phyloP scores from a whole-genome alignment of 2,329 filamentous ascomycete genomes.

The Myriosclerotinia duriaeana region DNA sequence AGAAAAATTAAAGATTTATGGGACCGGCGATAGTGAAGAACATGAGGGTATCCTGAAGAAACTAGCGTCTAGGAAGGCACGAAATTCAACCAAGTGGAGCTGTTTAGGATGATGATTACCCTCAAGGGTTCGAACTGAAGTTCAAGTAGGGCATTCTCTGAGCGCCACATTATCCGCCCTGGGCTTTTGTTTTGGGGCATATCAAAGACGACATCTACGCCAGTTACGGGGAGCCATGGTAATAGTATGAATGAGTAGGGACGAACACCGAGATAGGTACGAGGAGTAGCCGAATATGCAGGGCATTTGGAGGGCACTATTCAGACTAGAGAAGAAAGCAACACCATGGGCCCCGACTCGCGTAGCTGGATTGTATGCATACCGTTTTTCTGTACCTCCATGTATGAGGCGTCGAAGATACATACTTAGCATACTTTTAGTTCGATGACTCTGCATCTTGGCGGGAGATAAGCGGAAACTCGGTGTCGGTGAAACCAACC shows the following conservation, averaged over 20 bases:
- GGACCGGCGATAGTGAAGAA: background rate
- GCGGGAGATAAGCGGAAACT: conserved; percentile 11
- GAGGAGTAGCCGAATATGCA: conserved; percentile 2
- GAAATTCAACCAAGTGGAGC: conserved; percentile 8
- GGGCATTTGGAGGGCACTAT: background rate
- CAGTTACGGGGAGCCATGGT: background rate
- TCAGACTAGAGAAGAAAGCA: too few species aligned
- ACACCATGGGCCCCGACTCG: too few species aligned
- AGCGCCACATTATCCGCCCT: conserved; percentile 9
- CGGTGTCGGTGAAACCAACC: conserved; percentile 16
- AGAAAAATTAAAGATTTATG: conserved; percentile 7
- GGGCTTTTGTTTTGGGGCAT: background rate
- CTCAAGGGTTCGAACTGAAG: background rate
- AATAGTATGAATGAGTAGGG: too few species aligned
- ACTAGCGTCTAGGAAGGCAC: background rate
- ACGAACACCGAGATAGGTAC: conserved; percentile 8
- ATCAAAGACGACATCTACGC: too few species aligned
- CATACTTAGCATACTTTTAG: too few species aligned
- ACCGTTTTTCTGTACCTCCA: conserved; percentile 11
- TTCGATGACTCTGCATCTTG: conserved; percentile 1
- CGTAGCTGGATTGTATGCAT: conserved; percentile 12
- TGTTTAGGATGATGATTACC: conserved; percentile 1
- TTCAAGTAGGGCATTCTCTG: conserved; percentile 1
- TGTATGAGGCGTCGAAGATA: background rate
- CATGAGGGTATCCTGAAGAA: background rate